Conservation (phyloP, 176 grass and related monocot species). For the Zea luxurians region DNA sequence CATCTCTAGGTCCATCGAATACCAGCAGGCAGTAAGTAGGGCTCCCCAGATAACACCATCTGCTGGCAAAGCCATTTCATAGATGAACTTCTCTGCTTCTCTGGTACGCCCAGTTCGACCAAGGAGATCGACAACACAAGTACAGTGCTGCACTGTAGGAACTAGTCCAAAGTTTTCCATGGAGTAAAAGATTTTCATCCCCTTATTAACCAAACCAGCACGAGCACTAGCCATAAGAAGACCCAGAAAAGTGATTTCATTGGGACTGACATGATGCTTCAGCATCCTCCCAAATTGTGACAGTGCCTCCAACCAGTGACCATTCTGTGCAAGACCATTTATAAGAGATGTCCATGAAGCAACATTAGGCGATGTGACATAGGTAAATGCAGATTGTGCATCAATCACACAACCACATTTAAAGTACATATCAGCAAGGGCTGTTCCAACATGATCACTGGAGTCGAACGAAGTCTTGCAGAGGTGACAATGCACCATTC, state of each 20-base stretch:
- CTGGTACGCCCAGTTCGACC: slow-evolving; percentile 36
- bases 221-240: slow-evolving; percentile 50
- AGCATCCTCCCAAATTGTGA: slow-evolving; percentile 56
- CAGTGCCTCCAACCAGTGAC: slow-evolving; percentile 52
- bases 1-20: slow-evolving; percentile 48
- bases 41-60: slow-evolving; percentile 58
- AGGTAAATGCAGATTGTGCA: slow-evolving; percentile 42
- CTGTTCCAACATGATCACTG: slow-evolving; percentile 52
- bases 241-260: slow-evolving; percentile 54
- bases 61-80: slow-evolving; percentile 44
- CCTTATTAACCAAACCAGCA: slow-evolving; percentile 45
- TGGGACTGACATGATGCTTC: slow-evolving; percentile 49
- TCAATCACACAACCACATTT: slow-evolving; percentile 59
- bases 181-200: slow-evolving; percentile 45
- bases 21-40: slow-evolving; percentile 54
- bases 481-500: slow-evolving; percentile 56
- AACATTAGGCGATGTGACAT: slow-evolving; percentile 45
- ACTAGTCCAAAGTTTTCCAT: slow-evolving; percentile 49
- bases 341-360: slow-evolving; percentile 67
- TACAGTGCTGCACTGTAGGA: slow-evolving; percentile 55
- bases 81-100: slow-evolving; percentile 58
- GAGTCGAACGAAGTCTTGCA: slow-evolving; percentile 50
- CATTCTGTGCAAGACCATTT: slow-evolving; percentile 59
- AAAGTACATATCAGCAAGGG: slow-evolving; percentile 63
- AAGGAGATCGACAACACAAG: slow-evolving; percentile 59